Base-by-base conservation (phyloP, 805 yeast genomes). In the Metschnikowia arizonensis region DNA sequence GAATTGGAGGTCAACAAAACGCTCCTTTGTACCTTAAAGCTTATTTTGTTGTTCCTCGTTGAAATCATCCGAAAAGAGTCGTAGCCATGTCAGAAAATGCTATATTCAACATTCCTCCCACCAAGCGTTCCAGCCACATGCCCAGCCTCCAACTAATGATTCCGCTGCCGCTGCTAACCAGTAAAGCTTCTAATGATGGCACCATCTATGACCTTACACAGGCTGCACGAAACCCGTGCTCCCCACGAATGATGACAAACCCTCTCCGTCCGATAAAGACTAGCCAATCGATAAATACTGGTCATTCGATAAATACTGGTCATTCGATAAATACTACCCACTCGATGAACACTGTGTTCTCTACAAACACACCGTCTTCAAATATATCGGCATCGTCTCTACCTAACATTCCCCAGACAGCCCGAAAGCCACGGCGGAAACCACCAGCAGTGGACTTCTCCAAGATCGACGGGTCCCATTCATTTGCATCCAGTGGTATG, bases 401-500 rank as follows among this genome's bases (percentile, higher is more conserved):
- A 18, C 49, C 54, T 4, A 42, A 48, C 14, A 45, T 50, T 11
- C 56, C 56, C 11, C 33, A 44, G 23, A 29, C 40, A 11, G 28
- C 19, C 9, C 45, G 36, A 18, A 12, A 42, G 18, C 51, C 52
- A 21, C 59, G 60, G 44, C 56, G 76, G 34, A 71, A 71, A 47
- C 73, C 73, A 4, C 74, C 74, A 11, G 73, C 76, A 12, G 65
- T 68, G n/a, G 72, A 68, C 51, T 68, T 66, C 48, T 60, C 62
- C 58, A 57, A 58, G 42, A 61, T 69, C 15, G 61, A 58, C 47
- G 69, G 68, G 5, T 58, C 57, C 18, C 47, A 48, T 40, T 51
- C 60, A 17, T 51, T 45, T 40, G 48, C 53, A 15, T 47, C 60
- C 8, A 38, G 30, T 33, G 35, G 33, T n/a, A 19, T 46, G 33